Evolutionary conservation across 768 basidiomycete species (phyloP), one percentile per base, ranked within the genome.

Genomic region (Rhizopogon rudus): DNA sequence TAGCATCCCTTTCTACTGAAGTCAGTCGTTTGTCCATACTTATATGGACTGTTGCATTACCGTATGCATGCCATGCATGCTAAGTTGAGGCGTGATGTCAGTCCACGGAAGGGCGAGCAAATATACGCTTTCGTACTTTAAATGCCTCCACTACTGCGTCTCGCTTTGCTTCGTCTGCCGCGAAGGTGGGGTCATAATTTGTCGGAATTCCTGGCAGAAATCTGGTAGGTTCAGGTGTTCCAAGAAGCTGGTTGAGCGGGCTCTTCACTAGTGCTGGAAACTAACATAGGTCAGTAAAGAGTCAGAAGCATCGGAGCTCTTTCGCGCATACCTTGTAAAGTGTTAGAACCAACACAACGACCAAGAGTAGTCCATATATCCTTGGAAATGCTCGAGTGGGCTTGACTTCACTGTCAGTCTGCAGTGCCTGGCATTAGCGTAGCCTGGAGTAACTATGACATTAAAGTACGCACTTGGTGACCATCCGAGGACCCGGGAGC

Each of bases 31-130:
- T 46, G 52, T 48, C 51, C 46, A 12, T 40, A 7, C 51, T 17
- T 35, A 48, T 6, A 44, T n/a, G 6, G 17, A 56, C 69, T 75
- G 52, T 13, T 13, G 35, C 61, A 28, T 40, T 57, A 91, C 91
- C 91, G 65, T 95, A 95, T 29, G 91, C 88, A 56, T 63, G 67
- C 91, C 92, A 95, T 22, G 91, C 90, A 69, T 93, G 82, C 92
- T 94, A 40, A 45, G 42, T 16, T 16, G 25, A 25, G 13, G 22
- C 20, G 51, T 55, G n/a, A 14, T 17, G 51, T 56, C 16, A 16
- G 25, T n/a, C 28, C 43, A 56, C 6, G 17, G 9, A 39, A 50
- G 37, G 39, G 14, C 35, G 41, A 51, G 3, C 45, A 31, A 13
- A 40, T 6, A 25, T 35, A 14, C 5, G 42, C 5, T 29, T 1